Base-by-base conservation (phyloP, 352 stramenopile species). In the Globisporangium megalacanthum region DNA sequence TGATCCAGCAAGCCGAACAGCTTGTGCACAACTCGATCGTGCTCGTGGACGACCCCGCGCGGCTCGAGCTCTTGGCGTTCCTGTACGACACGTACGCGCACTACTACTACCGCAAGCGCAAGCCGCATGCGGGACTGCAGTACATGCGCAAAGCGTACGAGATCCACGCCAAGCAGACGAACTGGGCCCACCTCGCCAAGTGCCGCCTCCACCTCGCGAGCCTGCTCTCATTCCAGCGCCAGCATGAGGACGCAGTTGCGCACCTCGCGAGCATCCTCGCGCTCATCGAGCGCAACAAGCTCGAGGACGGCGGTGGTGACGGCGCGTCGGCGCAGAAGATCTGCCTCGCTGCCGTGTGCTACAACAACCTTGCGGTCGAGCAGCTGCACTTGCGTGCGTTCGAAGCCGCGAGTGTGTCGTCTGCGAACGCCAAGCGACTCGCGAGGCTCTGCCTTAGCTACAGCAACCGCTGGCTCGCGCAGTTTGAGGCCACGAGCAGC, bases 291-390 rank as follows among this genome's bases (percentile, higher is more conserved):
- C 69, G 88, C n/a, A 91, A 86, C 31, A 79, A 86, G 60, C 75
- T 98, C 1, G 86, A 97, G 45, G 76, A 87, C 19, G 42, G 48
- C 6, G 58, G 45, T 0, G 60, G 63, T 0, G 67, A 51, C 54
- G 66, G 70, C 19, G 82, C 75, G 8, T 93, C 79, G 8, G 83
- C 88, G 4, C 88, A 97, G 54, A 94, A 96, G 60, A 76, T 98
- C 14, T 96, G 91, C 53, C 61, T 97, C 14, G 82, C 92, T 0
- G 81, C 88, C 10, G 84, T 97, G 20, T 89, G 75, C 62, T 97
- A 97, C 68, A 95, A 97, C 66, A 98, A 98, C 53, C 65, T 98
- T 39, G 89, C 90, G 1, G 83, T 97, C 15, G 88, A 97, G 66
- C 88, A 97, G 59, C 71, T 97, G 1, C 79, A 93, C 41, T 58